Conservation (phyloP, 192 early-diverging fungal genomes). For the Physocladia obscura region DNA sequence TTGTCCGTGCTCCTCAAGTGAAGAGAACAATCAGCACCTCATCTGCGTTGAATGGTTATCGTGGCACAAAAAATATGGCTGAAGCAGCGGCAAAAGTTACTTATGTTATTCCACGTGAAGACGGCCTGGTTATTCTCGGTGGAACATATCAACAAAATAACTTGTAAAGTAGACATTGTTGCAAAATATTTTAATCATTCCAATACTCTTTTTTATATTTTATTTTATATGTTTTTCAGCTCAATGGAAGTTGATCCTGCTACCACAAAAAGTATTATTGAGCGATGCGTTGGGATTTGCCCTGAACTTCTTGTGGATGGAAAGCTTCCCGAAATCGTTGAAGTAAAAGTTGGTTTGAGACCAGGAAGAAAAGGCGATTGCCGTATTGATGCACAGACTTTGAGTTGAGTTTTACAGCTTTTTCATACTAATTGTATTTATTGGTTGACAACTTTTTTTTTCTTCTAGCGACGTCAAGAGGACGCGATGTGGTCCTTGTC, state of each 20-base stretch:
- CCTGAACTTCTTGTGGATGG: constrained; percentile 52
- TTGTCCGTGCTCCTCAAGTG: constrained; percentile 71
- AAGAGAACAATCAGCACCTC: constrained; percentile 54
- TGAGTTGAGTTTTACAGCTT: background rate
- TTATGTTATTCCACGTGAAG: constrained; percentile 83
- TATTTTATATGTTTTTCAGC: background rate
- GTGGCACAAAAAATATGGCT: background rate
- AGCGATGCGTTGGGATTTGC: constrained; percentile 43
- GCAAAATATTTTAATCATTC: background rate
- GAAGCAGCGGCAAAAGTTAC: constrained; percentile 39
- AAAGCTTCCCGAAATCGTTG: constrained; percentile 38
- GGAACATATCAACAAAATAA: constrained; percentile 60
- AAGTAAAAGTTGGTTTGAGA: constrained; percentile 44
- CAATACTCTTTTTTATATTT: background rate
- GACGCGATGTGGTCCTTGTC: constrained; percentile 36
- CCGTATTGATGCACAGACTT: constrained; percentile 39
- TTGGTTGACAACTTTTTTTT: constrained; percentile 42
- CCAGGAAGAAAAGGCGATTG: constrained; percentile 47
- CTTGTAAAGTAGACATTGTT: background rate
- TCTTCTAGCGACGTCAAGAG: constrained; percentile 15
- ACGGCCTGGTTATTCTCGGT: constrained; percentile 75
- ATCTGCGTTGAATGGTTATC: constrained; percentile 1
- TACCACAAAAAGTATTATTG: constrained; percentile 40
- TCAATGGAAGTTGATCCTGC: constrained; percentile 26
- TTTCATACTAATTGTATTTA: no score